Evolutionary conservation across 2,329 filamentous ascomycete genomes (phyloP).

Genomic region (Phialophora tarda): DNA sequence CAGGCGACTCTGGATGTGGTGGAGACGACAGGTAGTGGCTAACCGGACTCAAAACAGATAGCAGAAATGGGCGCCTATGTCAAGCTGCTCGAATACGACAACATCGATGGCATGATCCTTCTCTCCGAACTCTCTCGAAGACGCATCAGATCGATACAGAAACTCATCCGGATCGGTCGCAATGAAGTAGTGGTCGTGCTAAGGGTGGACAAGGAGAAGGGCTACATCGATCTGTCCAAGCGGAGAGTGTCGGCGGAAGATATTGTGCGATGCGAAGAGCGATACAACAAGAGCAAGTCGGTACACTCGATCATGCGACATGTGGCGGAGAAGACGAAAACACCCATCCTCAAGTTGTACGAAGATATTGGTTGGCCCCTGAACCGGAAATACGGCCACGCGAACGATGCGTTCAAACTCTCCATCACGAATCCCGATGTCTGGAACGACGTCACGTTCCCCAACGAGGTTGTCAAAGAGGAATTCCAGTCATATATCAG

Average conservation of each 20-base stretch:
- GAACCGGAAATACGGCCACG: conserved; percentile 96
- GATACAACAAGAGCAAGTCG: conserved; percentile 99
- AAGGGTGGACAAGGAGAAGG: conserved; percentile 99
- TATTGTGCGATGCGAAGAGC: conserved; percentile 97
- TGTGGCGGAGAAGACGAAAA: conserved; percentile 94
- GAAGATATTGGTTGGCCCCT: conserved; percentile 95
- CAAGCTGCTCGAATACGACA: conserved; percentile 99
- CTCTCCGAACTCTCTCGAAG: conserved; percentile 95
- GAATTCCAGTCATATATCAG: conserved; percentile 94
- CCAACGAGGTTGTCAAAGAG: conserved; percentile 80
- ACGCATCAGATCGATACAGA: conserved; percentile 98
- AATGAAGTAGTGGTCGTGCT: conserved; percentile 99
- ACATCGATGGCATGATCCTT: conserved; percentile 99
- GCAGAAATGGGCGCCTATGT: conserved; percentile 99
- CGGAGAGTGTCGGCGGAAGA: conserved; percentile 97
- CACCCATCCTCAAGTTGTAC: conserved; percentile 93
- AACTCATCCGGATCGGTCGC: conserved; percentile 95
- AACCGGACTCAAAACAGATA: conserved; percentile 63
- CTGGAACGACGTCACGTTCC: conserved; percentile 91
- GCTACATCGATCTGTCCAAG: conserved; percentile 98
- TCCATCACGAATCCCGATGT: conserved; percentile 98
- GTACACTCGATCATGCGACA: conserved; percentile 99
- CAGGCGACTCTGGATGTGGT: background rate
- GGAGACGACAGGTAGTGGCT: conserved; percentile 9
- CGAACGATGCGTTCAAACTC: conserved; percentile 97